Evolutionary conservation across 2,329 filamentous ascomycete genomes (phyloP).

Genomic region (Aureobasidium sp.): DNA sequence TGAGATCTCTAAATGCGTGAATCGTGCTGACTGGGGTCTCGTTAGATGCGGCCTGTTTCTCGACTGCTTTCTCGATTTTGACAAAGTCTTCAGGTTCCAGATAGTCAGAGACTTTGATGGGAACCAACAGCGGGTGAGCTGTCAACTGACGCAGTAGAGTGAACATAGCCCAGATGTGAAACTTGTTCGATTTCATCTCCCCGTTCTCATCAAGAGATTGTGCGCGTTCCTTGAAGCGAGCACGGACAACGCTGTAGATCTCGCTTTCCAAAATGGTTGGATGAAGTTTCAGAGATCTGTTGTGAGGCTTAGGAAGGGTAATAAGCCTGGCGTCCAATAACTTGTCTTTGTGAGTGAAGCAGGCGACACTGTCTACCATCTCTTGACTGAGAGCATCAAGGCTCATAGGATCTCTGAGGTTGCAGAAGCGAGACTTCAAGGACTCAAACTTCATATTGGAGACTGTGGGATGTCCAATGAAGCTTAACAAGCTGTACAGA

Average conservation of each 20-base stretch:
- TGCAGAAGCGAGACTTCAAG: neutral
- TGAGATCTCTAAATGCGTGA: neutral
- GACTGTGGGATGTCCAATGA: conserved; percentile 33
- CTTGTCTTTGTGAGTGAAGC: conserved; percentile 60
- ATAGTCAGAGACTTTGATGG: conserved; percentile 50
- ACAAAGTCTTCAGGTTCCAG: conserved; percentile 52
- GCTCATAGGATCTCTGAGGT: neutral
- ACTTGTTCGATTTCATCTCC: conserved; percentile 38
- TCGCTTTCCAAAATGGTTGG: conserved; percentile 59
- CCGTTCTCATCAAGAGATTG: conserved; percentile 35
- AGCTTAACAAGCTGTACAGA: conserved; percentile 49
- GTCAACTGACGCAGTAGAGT: conserved; percentile 58
- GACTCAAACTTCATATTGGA: neutral
- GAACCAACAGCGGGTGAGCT: conserved; percentile 53
- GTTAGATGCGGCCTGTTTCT: neutral
- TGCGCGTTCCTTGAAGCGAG: conserved; percentile 48
- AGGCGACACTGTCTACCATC: conserved; percentile 52
- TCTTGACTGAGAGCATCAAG: neutral
- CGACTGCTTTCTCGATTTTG: conserved; percentile 34
- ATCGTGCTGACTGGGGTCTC: neutral
- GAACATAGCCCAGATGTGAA: conserved; percentile 52
- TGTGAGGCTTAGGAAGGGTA: conserved; percentile 55
- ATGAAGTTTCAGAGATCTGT: conserved; percentile 46
- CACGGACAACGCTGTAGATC: conserved; percentile 59
- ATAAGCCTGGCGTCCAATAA: conserved; percentile 62